Evolutionary conservation across 2,329 filamentous ascomycete species (phyloP), one percentile per base, ranked within the genome.

Genomic region (Clonostachys byssicola): DNA sequence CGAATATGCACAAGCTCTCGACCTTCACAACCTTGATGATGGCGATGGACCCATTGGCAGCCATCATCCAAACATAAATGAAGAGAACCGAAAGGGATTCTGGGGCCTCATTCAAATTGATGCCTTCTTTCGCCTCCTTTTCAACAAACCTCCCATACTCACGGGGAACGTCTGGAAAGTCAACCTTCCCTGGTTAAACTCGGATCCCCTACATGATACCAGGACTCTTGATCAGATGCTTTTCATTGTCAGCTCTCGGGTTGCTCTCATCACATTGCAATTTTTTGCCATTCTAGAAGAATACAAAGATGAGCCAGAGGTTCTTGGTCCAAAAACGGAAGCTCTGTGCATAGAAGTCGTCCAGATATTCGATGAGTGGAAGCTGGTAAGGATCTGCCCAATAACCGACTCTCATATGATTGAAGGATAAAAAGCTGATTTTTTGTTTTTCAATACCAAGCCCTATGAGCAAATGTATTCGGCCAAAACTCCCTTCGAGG

Each of bases 101-200:
- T 64, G 62, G 62, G 59, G 63, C n/a, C 54, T 64, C 4, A 56
- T 64, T 2, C 60, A 64, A 23, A 53, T 61, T 13, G 62, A 64
- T 20, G 53, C 61, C 13, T 64, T 60, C 44, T 63, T 58, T 46
- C 54, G 62, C 1, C 56, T 64, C 1, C 46, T 64, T 1, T 53
- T 60, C 44, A 59, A 64, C 23, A 62, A 56, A 4, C 61, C 62
- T 9, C 59, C 61, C 0, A 51, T 50, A 2, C 54, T 64, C 5
- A 57, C 59, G 0, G 52, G 55, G 38, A 56, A 58, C 33, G 48
- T 52, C 0, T 64, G 62, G 62, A 57, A 56, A 30, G 61, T 64
- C 43, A 64, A 64, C 35, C 36, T 64, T 6, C 62, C 62, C 1
- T 64, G 60, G 61, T 47, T 64, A 1, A 54, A 62, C 12, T 58